These are phyloP conservation scores for Chaetomium olivaceum DNA, from an alignment of 2,329 filamentous ascomycete species.

Conservation along the genomic window DNA sequence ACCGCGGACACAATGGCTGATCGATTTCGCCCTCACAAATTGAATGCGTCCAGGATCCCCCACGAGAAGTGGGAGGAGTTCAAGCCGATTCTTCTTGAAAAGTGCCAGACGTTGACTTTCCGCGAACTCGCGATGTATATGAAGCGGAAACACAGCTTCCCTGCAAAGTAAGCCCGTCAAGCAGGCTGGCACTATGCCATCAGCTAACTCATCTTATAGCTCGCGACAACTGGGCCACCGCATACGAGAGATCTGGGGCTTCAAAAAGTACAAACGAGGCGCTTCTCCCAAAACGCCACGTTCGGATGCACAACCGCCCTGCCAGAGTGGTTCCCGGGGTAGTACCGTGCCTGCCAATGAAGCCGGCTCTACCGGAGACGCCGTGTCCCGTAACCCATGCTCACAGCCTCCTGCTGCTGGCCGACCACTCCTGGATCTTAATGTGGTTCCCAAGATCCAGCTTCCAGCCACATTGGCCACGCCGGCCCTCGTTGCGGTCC, in stretches of 20 bases:
- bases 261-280: conserved; percentile 25
- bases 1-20: background rate
- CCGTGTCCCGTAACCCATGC: background rate
- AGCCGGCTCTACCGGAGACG: background rate
- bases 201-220: conserved; percentile 15
- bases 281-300: background rate
- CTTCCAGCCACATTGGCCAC: background rate
- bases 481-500: background rate
- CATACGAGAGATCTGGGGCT: conserved; percentile 16
- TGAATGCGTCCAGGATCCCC: conserved; percentile 15
- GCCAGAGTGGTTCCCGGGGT: background rate
- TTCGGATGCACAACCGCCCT: background rate
- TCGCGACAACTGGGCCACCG: conserved; percentile 25
- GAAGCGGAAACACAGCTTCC: conserved; percentile 23
- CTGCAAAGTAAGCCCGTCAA: conserved; percentile 22
- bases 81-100: conserved; percentile 3
- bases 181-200: background rate
- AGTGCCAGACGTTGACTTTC: conserved; percentile 13
- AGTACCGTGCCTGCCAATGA: background rate
- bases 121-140: conserved; percentile 18
- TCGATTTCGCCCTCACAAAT: background rate
- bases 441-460: background rate
- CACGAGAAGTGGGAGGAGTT: conserved; percentile 18
- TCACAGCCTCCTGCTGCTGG: background rate
- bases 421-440: background rate